Conservation (phyloP, 768 basidiomycete species). For the Favolaschia claudopus region DNA sequence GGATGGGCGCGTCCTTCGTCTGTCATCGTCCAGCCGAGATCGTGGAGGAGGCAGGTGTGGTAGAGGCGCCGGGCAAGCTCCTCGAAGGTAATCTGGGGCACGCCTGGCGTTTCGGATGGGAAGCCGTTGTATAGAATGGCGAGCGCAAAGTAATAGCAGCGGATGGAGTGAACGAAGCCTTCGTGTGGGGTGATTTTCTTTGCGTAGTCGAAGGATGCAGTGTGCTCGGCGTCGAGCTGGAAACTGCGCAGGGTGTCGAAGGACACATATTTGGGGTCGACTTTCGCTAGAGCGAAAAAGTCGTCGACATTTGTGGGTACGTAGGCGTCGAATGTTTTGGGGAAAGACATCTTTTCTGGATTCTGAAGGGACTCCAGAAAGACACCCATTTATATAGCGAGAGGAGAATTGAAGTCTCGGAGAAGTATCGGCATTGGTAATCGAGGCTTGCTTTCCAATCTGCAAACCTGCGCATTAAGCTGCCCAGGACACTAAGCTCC, state of each 20-base stretch:
- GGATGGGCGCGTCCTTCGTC: slow-evolving; percentile 4
- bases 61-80: slow-evolving; percentile 20
- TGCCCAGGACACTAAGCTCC: too few relatives aligned
- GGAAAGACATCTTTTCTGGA: slow-evolving; percentile 11
- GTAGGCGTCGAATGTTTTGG: slow-evolving; percentile 19
- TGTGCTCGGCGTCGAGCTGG: slow-evolving; percentile 13
- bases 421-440: too few relatives aligned
- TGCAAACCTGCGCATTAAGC: too few relatives aligned
- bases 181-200: slow-evolving; percentile 15
- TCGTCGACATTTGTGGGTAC: slow-evolving; percentile 20
- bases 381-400: too few relatives aligned
- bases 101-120: slow-evolving; percentile 24
- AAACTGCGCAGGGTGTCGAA: slow-evolving; percentile 15
- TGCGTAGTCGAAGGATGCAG: slow-evolving; percentile 21
- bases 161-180: slow-evolving; percentile 22
- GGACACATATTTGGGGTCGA: slow-evolving; percentile 18
- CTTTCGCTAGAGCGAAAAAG: slow-evolving; percentile 17
- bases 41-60: slow-evolving; percentile 12
- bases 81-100: slow-evolving; percentile 21
- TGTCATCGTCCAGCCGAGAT: slow-evolving; percentile 9
- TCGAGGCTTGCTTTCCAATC: too few relatives aligned
- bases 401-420: too few relatives aligned
- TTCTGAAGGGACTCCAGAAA: background rate
- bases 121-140: slow-evolving; percentile 24
- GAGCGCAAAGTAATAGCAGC: slow-evolving; percentile 27